A percentile compares a stretch with the other conserved stretches of the same genome.
phyloP scores from a whole-genome alignment of 257 asterid genomes.

The Galeopsis tetrahit region DNA sequence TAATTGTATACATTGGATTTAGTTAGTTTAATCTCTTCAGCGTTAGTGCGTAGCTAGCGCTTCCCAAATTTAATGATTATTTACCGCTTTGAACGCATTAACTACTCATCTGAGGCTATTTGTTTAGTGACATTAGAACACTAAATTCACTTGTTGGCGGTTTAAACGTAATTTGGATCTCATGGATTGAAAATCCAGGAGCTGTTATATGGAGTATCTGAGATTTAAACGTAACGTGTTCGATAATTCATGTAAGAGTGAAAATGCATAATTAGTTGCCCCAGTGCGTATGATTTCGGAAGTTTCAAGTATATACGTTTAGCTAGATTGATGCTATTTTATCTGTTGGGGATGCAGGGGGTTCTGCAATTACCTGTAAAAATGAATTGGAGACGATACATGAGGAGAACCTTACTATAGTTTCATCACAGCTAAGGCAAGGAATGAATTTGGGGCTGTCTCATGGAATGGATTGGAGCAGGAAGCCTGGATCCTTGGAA shows the following conservation, averaged over 20 bases:
- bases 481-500: conserved; percentile 65
- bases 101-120: conserved; percentile 3
- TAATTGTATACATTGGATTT: too few relatives aligned
- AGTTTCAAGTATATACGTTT: background rate
- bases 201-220: conserved; percentile 22
- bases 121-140: background rate
- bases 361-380: conserved; percentile 90
- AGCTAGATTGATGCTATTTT: conserved; percentile 7
- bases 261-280: conserved; percentile 1
- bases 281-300: background rate
- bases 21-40: conserved; percentile 2
- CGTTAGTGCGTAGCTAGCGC: background rate
- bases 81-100: conserved; percentile 11
- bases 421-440: conserved; percentile 78
- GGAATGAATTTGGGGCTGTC: conserved; percentile 59
- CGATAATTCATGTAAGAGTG: background rate
- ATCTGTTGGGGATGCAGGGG: conserved; percentile 55
- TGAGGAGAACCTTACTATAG: conserved; percentile 61
- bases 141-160: background rate
- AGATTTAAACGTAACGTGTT: conserved; percentile 1
- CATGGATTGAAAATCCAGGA: background rate
- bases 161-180: background rate
- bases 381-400: conserved; percentile 80
- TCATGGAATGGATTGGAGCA: conserved; percentile 95
- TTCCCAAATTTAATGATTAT: background rate